These are phyloP conservation scores for Cetraspora pellucida DNA, from an alignment of 192 early-diverging fungal species.

Conservation along the genomic window DNA sequence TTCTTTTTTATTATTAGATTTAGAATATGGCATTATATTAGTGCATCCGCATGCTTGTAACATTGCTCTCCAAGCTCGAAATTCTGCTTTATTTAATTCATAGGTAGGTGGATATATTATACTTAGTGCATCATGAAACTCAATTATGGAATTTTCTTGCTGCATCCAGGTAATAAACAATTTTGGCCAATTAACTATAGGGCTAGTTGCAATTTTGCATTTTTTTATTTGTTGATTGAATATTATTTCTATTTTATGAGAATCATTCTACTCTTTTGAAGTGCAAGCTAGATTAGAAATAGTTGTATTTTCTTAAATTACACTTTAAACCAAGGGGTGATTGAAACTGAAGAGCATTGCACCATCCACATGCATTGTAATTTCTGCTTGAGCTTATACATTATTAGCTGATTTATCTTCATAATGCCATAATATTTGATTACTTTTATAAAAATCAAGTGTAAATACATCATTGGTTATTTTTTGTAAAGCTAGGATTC, in stretches of 20 bases:
- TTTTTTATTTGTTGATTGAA: too few relatives aligned
- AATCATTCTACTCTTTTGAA: too few relatives aligned
- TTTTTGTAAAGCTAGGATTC: constrained; percentile 2
- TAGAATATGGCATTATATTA: neutral
- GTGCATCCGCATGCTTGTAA: neutral
- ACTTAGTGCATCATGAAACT: neutral
- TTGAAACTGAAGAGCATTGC: too few relatives aligned
- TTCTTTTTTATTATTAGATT: neutral
- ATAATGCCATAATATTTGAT: neutral
- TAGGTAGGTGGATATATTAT: neutral
- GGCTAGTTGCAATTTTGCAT: too few relatives aligned
- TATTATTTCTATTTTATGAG: too few relatives aligned
- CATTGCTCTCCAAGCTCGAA: neutral
- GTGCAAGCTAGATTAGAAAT: too few relatives aligned
- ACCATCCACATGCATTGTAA: neutral
- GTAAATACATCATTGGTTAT: neutral
- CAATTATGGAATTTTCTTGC: neutral
- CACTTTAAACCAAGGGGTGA: too few relatives aligned
- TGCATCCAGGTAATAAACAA: neutral
- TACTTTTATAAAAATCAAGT: neutral
- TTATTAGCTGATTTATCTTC: neutral
- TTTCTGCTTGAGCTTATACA: neutral
- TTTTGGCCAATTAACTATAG: neutral
- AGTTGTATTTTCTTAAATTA: too few relatives aligned
- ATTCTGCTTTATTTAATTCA: neutral